These are phyloP conservation scores for Scutellaria baicalensis DNA, from an alignment of 257 asterid genomes.

Conservation along the genomic window DNA sequence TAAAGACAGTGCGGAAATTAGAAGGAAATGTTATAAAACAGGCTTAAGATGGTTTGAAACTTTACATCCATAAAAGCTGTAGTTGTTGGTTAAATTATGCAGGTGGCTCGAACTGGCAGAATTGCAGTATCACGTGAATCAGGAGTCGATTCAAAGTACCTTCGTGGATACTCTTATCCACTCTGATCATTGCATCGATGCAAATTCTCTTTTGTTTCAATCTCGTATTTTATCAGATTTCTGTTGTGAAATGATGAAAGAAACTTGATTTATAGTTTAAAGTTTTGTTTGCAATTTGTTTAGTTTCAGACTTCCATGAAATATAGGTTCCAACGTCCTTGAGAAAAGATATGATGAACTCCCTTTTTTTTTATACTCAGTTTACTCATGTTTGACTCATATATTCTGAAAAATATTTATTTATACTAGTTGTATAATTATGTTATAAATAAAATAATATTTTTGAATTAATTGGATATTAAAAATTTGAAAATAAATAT, in stretches of 20 bases:
- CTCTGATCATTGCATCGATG: constrained; percentile 13
- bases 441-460: too few species aligned
- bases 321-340: too few species aligned
- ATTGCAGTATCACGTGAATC: constrained; percentile 77
- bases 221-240: not conserved
- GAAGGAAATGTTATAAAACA: too few species aligned
- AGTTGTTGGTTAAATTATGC: constrained; percentile 7
- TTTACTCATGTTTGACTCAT: too few species aligned
- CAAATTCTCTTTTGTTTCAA: not conserved
- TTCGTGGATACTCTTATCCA: constrained; percentile 82
- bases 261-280: not conserved
- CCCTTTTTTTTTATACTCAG: too few species aligned
- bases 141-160: constrained; percentile 81
- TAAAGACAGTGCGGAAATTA: not conserved
- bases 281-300: not conserved
- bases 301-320: too few species aligned
- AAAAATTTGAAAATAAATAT: too few species aligned
- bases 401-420: too few species aligned
- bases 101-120: constrained; percentile 96
- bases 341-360: too few species aligned
- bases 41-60: too few species aligned
- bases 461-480: too few species aligned
- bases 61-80: not conserved
- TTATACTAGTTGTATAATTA: too few species aligned
- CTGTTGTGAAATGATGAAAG: not conserved